These are phyloP conservation scores for Trichosporon asahii DNA, from an alignment of 1,284 basidiomycete genomes.

Conservation along the genomic window DNA sequence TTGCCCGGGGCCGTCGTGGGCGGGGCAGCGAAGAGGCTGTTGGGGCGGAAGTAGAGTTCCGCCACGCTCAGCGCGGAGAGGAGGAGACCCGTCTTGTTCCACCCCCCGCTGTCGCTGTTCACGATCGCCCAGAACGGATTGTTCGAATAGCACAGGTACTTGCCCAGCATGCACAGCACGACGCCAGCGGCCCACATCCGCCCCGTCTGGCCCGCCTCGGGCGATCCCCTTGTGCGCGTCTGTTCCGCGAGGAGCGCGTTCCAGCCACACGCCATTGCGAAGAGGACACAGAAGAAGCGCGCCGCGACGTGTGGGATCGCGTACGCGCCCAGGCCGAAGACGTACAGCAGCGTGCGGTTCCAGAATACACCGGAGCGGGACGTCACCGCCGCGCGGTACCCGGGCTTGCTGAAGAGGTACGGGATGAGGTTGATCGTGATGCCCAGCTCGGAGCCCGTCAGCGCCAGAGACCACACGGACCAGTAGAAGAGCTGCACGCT, in stretches of 20 bases:
- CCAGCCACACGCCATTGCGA: conserved; percentile 58
- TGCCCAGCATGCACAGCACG: conserved; percentile 66
- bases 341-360: conserved; percentile 57
- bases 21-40: conserved; percentile 37
- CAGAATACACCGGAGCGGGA: conserved; percentile 57
- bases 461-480: conserved; percentile 75
- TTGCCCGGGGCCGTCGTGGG: conserved; percentile 19
- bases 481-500: conserved; percentile 86
- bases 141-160: conserved; percentile 73
- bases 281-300: conserved; percentile 60
- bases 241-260: conserved; percentile 60
- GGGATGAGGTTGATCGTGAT: conserved; percentile 68
- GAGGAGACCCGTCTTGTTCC: conserved; percentile 65
- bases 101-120: conserved; percentile 64
- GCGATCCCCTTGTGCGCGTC: conserved; percentile 57
- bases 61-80: conserved; percentile 44
- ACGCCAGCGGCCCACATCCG: conserved; percentile 64
- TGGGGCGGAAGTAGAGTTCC: conserved; percentile 43
- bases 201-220: conserved; percentile 50
- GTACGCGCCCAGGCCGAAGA: conserved; percentile 62
- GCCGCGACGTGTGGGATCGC: conserved; percentile 58
- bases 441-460: conserved; percentile 68
- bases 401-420: conserved; percentile 57
- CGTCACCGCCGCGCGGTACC: conserved; percentile 55
- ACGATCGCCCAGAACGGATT: conserved; percentile 86